phyloP scores from a whole-genome alignment of 1,139 yeast species.

The Yamadazyma taylorii region DNA sequence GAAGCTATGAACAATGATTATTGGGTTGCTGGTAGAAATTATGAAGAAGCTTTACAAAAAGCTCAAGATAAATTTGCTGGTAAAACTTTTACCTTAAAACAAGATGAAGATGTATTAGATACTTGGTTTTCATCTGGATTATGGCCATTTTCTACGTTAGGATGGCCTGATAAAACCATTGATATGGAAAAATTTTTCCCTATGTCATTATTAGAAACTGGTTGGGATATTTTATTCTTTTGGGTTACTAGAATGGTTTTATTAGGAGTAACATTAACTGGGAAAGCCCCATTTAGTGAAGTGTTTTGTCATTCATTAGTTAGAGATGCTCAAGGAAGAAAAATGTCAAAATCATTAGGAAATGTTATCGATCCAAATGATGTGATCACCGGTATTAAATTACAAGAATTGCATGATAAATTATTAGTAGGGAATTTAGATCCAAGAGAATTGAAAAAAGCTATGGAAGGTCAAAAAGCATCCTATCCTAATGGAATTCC shows the following conservation, averaged over 20 bases:
- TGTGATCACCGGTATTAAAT: constrained; percentile 83
- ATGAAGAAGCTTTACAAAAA: constrained; percentile 81
- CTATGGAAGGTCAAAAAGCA: constrained; percentile 82
- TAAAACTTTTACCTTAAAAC: constrained; percentile 72
- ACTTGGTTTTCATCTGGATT: constrained; percentile 98
- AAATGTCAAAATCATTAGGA: constrained; percentile 97
- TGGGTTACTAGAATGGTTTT: constrained; percentile 98
- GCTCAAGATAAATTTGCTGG: constrained; percentile 74
- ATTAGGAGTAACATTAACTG: constrained; percentile 87
- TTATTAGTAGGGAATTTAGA: constrained; percentile 82
- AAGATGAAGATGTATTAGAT: constrained; percentile 97
- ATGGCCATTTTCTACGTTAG: constrained; percentile 96
- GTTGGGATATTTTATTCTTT: constrained; percentile 98
- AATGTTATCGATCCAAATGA: constrained; percentile 95
- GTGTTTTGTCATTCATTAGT: constrained; percentile 98
- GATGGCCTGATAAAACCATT: constrained; percentile 84
- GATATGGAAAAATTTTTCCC: constrained; percentile 85
- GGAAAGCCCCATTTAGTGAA: constrained; percentile 89
- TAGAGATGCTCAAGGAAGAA: constrained; percentile 98
- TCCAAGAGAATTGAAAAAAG: constrained; percentile 83
- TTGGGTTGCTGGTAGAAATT: constrained; percentile 89
- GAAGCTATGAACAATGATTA: constrained; percentile 64
- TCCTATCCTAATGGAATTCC: constrained; percentile 98
- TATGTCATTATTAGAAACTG: constrained; percentile 92
- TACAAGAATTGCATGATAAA: constrained; percentile 78